Conservation (phyloP, 805 yeast species). For the Pachysolen tannophilus region DNA sequence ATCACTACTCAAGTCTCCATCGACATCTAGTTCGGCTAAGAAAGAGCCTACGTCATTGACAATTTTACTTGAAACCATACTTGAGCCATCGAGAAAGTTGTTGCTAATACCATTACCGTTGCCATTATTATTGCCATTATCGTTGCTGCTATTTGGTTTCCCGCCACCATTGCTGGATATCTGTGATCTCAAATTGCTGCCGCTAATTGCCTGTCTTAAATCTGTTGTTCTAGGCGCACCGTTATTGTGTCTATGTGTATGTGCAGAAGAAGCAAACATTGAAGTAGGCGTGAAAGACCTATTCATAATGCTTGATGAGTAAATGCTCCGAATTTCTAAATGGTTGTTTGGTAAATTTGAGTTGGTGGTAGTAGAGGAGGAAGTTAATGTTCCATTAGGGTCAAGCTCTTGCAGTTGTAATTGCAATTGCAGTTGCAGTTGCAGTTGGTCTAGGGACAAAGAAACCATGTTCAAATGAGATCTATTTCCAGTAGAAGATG, state of each 20-base stretch:
- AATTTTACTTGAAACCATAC: constrained; percentile 9
- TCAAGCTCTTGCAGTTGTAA: background rate
- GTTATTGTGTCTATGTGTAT: too few relatives aligned
- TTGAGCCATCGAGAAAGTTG: too few relatives aligned
- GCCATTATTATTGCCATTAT: constrained; percentile 1
- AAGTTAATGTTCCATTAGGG: background rate
- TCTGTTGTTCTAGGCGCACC: constrained; percentile 25
- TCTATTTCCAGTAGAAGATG: too few relatives aligned
- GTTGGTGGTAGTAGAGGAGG: constrained; percentile 2
- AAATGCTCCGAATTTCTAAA: background rate
- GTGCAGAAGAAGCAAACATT: too few relatives aligned
- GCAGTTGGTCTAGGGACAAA: background rate
- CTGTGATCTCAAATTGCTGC: constrained; percentile 1
- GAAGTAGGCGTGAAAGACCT: constrained; percentile 7
- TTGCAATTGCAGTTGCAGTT: background rate
- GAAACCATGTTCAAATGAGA: too few relatives aligned
- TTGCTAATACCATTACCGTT: background rate
- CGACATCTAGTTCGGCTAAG: constrained; percentile 11
- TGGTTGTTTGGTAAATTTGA: constrained; percentile 1
- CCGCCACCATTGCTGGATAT: background rate
- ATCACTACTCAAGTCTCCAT: constrained; percentile 9
- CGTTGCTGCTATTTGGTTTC: background rate
- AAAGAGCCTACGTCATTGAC: constrained; percentile 9
- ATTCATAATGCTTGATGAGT: background rate
- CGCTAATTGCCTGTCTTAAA: constrained; percentile 19